Evolutionary conservation across 202 grass and related monocot genomes (phyloP).

Genomic region (Schoenoplectus tabernaemontani): DNA sequence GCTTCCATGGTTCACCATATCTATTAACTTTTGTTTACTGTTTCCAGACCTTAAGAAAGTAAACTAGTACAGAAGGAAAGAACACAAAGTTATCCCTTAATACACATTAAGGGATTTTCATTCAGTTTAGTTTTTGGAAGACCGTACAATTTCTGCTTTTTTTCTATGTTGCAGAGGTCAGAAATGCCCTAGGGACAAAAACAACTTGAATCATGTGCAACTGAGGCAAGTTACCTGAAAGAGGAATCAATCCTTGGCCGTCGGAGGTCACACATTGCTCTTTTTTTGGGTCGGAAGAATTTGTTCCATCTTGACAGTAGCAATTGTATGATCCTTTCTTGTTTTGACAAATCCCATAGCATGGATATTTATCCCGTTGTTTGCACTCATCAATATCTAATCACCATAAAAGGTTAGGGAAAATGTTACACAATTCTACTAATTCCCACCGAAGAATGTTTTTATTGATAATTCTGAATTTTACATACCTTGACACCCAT

Average conservation of each 20-base stretch:
- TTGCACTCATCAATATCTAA: conserved; percentile 39
- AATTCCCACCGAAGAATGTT: neutral
- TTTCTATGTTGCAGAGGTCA: too few relatives aligned
- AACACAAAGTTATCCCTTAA: neutral
- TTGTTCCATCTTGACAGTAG: conserved; percentile 16
- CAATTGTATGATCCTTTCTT: conserved; percentile 12
- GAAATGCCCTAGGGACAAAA: conserved; percentile 27
- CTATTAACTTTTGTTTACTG: neutral
- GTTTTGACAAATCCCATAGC: conserved; percentile 23
- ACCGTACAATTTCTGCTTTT: too few relatives aligned
- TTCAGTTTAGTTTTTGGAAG: too few relatives aligned
- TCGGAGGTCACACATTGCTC: neutral
- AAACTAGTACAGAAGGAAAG: neutral
- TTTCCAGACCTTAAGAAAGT: neutral
- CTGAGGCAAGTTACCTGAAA: conserved; percentile 23
- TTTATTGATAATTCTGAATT: neutral
- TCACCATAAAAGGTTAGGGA: neutral
- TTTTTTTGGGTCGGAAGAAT: neutral
- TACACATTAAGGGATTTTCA: too few relatives aligned
- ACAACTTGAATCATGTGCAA: conserved; percentile 1
- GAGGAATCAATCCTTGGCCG: neutral
- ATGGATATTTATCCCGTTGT: conserved; percentile 13
- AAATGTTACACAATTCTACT: neutral
- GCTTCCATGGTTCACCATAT: neutral
- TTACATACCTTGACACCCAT: conserved; percentile 38